phyloP scores from a whole-genome alignment of 495 filamentous ascomycete species.

The Cercophora samala region DNA sequence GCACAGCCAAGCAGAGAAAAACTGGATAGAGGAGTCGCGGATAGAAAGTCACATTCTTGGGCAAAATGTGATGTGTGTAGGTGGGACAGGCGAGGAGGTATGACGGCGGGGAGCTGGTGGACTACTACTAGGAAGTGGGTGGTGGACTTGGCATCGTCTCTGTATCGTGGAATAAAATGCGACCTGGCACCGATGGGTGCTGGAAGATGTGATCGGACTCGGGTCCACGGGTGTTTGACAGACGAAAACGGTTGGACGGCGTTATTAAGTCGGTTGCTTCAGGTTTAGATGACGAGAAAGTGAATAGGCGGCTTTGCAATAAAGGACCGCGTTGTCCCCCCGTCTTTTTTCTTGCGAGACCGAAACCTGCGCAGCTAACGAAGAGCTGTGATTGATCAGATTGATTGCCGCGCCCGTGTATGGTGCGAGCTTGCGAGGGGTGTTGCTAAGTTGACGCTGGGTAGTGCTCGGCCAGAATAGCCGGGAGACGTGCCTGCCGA shows the following conservation, averaged over 20 bases:
- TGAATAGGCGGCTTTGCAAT: slow-evolving; percentile 11
- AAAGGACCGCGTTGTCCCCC: slow-evolving; percentile 14
- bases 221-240: slow-evolving; percentile 5
- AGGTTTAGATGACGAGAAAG: slow-evolving; percentile 13
- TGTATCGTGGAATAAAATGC: not conserved
- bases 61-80: not conserved
- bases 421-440: slow-evolving; percentile 3
- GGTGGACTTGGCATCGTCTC: not conserved
- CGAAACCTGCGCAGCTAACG: slow-evolving; percentile 24
- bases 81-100: not conserved
- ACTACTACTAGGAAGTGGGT: not conserved
- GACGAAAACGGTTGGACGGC: slow-evolving; percentile 1
- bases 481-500: slow-evolving; percentile 14
- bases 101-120: not conserved
- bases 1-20: not conserved
- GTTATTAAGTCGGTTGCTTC: slow-evolving; percentile 13
- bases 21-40: not conserved
- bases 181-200: not conserved
- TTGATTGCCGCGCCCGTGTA: slow-evolving; percentile 17
- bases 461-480: slow-evolving; percentile 6
- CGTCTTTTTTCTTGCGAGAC: slow-evolving; percentile 13
- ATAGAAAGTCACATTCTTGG: not conserved
- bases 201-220: not conserved
- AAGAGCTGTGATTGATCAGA: slow-evolving; percentile 19
- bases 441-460: not conserved